Evolutionary conservation across 768 basidiomycete genomes (phyloP), one percentile per base, ranked within the genome.

Genomic region (Lactifluus subvellereus): DNA sequence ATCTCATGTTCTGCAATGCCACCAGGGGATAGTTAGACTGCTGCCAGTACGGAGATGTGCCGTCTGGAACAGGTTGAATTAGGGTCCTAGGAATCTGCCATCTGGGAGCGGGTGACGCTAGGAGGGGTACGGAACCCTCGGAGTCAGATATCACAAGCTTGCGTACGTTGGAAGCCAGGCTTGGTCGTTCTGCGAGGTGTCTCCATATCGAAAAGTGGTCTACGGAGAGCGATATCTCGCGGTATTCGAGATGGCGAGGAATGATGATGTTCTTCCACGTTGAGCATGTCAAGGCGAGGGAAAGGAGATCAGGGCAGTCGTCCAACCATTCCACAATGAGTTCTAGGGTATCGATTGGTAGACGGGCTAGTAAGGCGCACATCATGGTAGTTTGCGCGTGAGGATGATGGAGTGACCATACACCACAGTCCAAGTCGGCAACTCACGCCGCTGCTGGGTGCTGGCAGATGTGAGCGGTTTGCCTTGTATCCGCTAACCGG

Each of bases 221-320:
- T 0, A 60, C 53, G n/a, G 53, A 56, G 16, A 64, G 48, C 11
- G 45, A 50, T 50, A 65, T 63, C 9, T 57, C 60, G 35, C 64
- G 61, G 27, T 65, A 65, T 33, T 63, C 64, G 55, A 65, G 53
- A 33, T 65, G 64, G 32, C 57, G 54, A 33, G 64, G 64, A 10
- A 65, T 65, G n/a, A 65, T 54, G 50, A 65, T 63, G 45, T 42
- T 8, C n/a, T 54, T 62, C 60, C 60, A 65, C 2, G 64, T 22
- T 3, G 61, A 51, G 5, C 64, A 65, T 3, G 64, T 47, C 18
- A 65, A 3, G 2, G 64, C 64, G 32, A 65, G 64, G 55, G 60
- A 47, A 7, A 65, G 55, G 6, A 65, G 43, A 50, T 65, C 64
- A 6, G 43, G 54, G 4, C 40, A 61, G 10, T 64, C 54, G n/a